These are phyloP conservation scores for Cadophora luteo-olivacea DNA, from an alignment of 2,329 filamentous ascomycete genomes.

Conservation along the genomic window DNA sequence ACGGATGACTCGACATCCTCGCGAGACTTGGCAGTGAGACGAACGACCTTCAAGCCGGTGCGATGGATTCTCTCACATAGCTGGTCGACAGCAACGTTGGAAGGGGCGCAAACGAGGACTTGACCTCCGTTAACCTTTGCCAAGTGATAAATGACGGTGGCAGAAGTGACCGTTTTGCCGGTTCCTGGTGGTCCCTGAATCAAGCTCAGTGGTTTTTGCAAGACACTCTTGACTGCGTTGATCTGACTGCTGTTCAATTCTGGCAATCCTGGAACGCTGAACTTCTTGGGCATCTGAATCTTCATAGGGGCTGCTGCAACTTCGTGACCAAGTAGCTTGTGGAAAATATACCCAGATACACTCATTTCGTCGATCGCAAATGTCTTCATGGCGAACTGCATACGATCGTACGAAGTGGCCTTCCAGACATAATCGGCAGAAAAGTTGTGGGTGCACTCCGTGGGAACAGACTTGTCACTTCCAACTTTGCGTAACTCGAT, in stretches of 20 bases:
- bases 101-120: constrained; percentile 94
- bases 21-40: constrained; percentile 96
- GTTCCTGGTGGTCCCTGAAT: constrained; percentile 98
- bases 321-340: constrained; percentile 93
- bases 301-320: constrained; percentile 96
- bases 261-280: constrained; percentile 90
- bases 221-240: constrained; percentile 91
- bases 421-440: constrained; percentile 99
- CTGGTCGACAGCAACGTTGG: constrained; percentile 98
- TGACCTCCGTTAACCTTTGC: constrained; percentile 95
- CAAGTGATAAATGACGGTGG: constrained; percentile 97
- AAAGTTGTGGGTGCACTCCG: constrained; percentile 96
- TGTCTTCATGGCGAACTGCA: constrained; percentile 99
- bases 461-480: constrained; percentile 95
- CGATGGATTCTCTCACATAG: constrained; percentile 95
- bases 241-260: constrained; percentile 97
- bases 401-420: constrained; percentile 97
- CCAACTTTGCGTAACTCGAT: constrained; percentile 93
- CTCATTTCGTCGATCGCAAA: constrained; percentile 98
- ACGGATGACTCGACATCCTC: constrained; percentile 99
- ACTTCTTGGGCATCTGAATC: constrained; percentile 93
- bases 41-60: constrained; percentile 94
- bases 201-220: constrained; percentile 91
- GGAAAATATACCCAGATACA: constrained; percentile 98
- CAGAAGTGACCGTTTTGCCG: constrained; percentile 97